Evolutionary conservation across 1,284 basidiomycete species (phyloP), one percentile per base, ranked within the genome.

Genomic region (Puccinia hordei): DNA sequence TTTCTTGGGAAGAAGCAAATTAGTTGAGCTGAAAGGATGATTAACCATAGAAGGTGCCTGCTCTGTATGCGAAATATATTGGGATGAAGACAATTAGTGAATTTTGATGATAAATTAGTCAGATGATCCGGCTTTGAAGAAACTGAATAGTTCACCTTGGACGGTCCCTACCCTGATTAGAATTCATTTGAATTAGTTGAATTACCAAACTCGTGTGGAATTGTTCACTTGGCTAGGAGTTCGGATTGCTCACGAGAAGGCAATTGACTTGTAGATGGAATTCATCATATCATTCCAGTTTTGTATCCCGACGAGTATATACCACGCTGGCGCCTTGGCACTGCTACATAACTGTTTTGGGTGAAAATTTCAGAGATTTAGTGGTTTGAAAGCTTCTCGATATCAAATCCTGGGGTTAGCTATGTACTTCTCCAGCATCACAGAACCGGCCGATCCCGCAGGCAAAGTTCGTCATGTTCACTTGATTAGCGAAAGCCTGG

Each of bases 231-330:
- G 17, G 1, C n/a, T 24, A 59, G 15, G n/a, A 46, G 22, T 9
- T 55, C 33, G 30, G 2, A 27, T 17, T 17, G 59, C 78, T 73
- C 41, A 80, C 78, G 78, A 57, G 30, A 73, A 73, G 44, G 57
- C 69, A 33, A 66, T 65, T 33, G 71, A 22, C 46, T 71, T 44
- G 59, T 73, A 73, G 17, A 80, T 66, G 6, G 44, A 46, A 59
- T 80, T 80, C 78, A 80, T 80, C 27, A 80, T 22, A n/a, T 73
- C 69, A 44, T 80, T 80, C 78, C 78, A 80, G 51, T 73, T 80
- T 46, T 80, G 78, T 46, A 71, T 66, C 13, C 69, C 78, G 15
- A 80, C 78, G 22, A 80, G 59, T 33, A 73, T 57, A 73, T 80
- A 80, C 78, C 78, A 80, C 5, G 69, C 78, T 27, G 78, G 78